These are phyloP conservation scores for Avena insularis DNA, from an alignment of 176 grass and related monocot species.

Conservation along the genomic window DNA sequence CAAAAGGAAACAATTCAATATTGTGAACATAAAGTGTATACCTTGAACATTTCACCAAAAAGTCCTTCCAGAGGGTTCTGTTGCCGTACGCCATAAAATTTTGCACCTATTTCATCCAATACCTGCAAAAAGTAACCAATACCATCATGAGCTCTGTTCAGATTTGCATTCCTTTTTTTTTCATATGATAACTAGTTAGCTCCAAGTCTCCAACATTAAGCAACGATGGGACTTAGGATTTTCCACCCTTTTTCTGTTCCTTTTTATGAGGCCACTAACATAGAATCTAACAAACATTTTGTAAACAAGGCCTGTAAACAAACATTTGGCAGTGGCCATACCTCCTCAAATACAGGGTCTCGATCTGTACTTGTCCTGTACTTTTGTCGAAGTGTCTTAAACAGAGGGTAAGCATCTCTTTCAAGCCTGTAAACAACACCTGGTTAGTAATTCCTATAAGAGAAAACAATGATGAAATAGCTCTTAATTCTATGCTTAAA, in stretches of 20 bases:
- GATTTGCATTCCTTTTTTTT: neutral
- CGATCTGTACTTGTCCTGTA: slow-evolving; percentile 86
- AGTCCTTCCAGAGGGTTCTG: slow-evolving; percentile 87
- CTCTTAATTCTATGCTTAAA: slow-evolving; percentile 1
- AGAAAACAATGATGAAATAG: slow-evolving; percentile 41
- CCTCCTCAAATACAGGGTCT: slow-evolving; percentile 90
- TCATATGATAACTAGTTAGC: slow-evolving; percentile 8
- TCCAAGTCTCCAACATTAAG: slow-evolving; percentile 34
- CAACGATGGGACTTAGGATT: neutral
- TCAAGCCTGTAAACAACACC: slow-evolving; percentile 70
- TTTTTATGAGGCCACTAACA: neutral
- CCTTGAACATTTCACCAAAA: slow-evolving; percentile 96
- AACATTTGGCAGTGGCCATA: slow-evolving; percentile 38
- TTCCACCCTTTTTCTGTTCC: neutral
- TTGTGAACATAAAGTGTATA: slow-evolving; percentile 32
- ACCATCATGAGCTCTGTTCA: slow-evolving; percentile 21
- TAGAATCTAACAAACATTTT: slow-evolving; percentile 17
- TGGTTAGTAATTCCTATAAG: slow-evolving; percentile 37
- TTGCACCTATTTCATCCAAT: slow-evolving; percentile 94
- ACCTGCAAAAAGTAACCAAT: slow-evolving; percentile 61
- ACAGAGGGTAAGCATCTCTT: slow-evolving; percentile 94
- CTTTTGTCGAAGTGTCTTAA: slow-evolving; percentile 88
- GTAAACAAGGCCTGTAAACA: neutral
- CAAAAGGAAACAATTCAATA: neutral
- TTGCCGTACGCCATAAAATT: slow-evolving; percentile 74